Evolutionary conservation across 768 basidiomycete species (phyloP).

Genomic region (Strobilomyces confusus): DNA sequence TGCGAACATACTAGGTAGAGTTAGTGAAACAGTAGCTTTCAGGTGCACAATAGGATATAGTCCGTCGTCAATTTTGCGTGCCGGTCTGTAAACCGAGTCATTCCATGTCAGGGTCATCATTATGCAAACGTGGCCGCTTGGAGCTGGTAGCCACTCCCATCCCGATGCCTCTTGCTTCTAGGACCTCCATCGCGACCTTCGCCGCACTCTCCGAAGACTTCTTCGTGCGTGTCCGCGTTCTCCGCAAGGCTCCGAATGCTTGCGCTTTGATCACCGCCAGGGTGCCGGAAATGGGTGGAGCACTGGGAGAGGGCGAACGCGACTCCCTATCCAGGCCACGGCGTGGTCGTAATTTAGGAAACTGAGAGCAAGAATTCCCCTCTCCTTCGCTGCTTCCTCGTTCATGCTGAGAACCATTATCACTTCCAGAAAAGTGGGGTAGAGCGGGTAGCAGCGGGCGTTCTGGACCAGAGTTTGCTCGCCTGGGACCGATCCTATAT

Average conservation of each 20-base stretch:
- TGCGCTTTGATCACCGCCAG: slow-evolving; percentile 90
- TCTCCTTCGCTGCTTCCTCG: slow-evolving; percentile 57
- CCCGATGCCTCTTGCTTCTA: slow-evolving; percentile 73
- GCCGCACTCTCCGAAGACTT: slow-evolving; percentile 68
- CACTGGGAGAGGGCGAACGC: slow-evolving; percentile 44
- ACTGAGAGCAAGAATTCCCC: slow-evolving; percentile 37
- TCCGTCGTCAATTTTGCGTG: slow-evolving; percentile 18
- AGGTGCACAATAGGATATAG: slow-evolving; percentile 30
- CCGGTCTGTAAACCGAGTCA: slow-evolving; percentile 15
- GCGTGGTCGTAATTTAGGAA: slow-evolving; percentile 45
- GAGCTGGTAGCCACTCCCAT: slow-evolving; percentile 40
- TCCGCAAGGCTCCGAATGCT: slow-evolving; percentile 79
- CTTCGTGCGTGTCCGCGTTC: slow-evolving; percentile 72
- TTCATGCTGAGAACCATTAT: slow-evolving; percentile 49
- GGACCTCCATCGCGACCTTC: slow-evolving; percentile 73
- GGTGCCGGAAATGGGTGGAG: slow-evolving; percentile 64
- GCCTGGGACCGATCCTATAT: slow-evolving; percentile 51
- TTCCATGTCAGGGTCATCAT: slow-evolving; percentile 48
- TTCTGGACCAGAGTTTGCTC: slow-evolving; percentile 47
- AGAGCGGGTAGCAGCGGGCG: slow-evolving; percentile 44
- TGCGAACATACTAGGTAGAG: slow-evolving; percentile 28
- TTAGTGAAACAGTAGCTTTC: slow-evolving; percentile 30
- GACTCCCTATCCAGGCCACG: slow-evolving; percentile 45
- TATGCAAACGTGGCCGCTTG: slow-evolving; percentile 45
- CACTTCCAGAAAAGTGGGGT: slow-evolving; percentile 47